Evolutionary conservation across 495 filamentous ascomycete species (phyloP).

Genomic region (Pseudevernia furfuracea): DNA sequence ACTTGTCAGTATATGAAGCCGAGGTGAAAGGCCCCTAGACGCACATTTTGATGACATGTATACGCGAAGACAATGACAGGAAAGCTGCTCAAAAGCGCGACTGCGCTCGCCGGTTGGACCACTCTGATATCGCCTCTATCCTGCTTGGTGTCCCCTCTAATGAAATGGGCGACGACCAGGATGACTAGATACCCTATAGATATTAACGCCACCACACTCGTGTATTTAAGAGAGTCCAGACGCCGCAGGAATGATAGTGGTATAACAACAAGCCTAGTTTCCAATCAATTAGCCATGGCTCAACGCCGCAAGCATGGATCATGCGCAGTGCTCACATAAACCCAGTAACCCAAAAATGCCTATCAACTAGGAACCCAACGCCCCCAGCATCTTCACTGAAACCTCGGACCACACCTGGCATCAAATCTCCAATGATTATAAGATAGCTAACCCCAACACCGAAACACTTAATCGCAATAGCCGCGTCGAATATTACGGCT

Average conservation of each 20-base stretch:
- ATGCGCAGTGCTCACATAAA: constrained; percentile 61
- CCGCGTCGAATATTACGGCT: constrained; percentile 88
- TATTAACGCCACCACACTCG: constrained; percentile 80
- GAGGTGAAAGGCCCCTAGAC: constrained; percentile 22
- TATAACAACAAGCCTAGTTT: constrained; percentile 75
- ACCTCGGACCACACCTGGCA: constrained; percentile 86
- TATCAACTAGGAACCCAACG: constrained; percentile 68
- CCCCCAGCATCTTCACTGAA: constrained; percentile 54
- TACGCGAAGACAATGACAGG: constrained; percentile 97
- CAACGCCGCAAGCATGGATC: not conserved
- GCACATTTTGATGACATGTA: constrained; percentile 95
- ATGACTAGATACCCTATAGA: constrained; percentile 92
- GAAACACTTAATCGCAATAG: constrained; percentile 97
- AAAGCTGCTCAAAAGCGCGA: constrained; percentile 73
- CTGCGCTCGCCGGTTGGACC: constrained; percentile 67
- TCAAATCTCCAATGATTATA: constrained; percentile 96
- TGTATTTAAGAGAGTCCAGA: constrained; percentile 94
- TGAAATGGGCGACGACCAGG: constrained; percentile 83
- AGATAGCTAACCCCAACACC: constrained; percentile 93
- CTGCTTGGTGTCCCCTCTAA: constrained; percentile 64
- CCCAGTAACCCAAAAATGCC: constrained; percentile 96
- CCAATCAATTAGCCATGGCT: constrained; percentile 17
- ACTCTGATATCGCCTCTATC: constrained; percentile 66
- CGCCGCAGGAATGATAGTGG: constrained; percentile 85
- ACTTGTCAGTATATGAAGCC: not conserved